Conservation (phyloP, 805 yeast species). For the Sugiyamaella lignohabitans region DNA sequence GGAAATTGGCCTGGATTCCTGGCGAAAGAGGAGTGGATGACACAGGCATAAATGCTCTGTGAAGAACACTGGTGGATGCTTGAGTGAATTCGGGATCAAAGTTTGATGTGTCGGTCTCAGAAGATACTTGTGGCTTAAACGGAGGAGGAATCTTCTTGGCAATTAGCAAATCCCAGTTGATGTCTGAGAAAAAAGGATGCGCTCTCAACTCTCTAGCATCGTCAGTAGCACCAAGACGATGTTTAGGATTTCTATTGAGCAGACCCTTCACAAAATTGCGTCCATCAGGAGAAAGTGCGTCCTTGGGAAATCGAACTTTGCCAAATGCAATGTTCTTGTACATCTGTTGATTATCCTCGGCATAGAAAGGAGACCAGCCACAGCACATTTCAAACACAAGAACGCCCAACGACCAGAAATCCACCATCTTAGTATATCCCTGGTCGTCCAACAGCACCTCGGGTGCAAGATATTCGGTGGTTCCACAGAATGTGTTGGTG, state of each 20-base stretch:
- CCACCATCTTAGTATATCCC: conserved; percentile 98
- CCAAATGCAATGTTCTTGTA: conserved; percentile 98
- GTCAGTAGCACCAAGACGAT: conserved; percentile 82
- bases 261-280: conserved; percentile 93
- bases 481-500: conserved; percentile 96
- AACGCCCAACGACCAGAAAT: conserved; percentile 97
- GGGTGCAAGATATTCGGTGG: conserved; percentile 97
- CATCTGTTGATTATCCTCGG: conserved; percentile 98
- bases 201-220: conserved; percentile 91
- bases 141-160: conserved; percentile 91
- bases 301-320: conserved; percentile 94
- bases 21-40: conserved; percentile 80
- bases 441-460: conserved; percentile 91
- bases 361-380: conserved; percentile 99
- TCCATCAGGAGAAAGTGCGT: conserved; percentile 87
- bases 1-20: conserved; percentile 92
- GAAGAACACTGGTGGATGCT: conserved; percentile 78
- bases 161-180: conserved; percentile 79
- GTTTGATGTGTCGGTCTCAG: conserved; percentile 92
- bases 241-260: conserved; percentile 91
- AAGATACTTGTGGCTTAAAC: conserved; percentile 84
- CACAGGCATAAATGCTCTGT: conserved; percentile 39
- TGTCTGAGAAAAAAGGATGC: conserved; percentile 85
- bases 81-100: conserved; percentile 97
- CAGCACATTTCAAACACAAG: conserved; percentile 98